Conservation (phyloP, 768 basidiomycete species). For the Chiua virens region DNA sequence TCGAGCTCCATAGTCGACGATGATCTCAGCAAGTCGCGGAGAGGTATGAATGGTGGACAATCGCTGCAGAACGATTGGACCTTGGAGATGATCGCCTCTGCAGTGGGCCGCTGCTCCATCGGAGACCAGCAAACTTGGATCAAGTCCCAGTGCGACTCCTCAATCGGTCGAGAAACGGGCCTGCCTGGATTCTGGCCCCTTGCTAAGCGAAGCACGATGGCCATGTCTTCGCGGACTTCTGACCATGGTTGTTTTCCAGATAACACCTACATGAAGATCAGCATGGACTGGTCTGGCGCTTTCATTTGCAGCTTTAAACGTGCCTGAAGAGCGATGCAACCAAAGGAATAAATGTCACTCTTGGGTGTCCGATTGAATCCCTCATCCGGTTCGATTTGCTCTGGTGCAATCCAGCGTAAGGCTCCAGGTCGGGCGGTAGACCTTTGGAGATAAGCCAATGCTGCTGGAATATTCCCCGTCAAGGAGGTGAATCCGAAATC, state of each 20-base stretch:
- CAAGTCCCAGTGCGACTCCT: constrained; percentile 4
- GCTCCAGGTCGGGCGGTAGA: constrained; percentile 35
- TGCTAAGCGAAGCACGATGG: constrained; percentile 3
- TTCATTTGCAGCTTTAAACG: constrained; percentile 35
- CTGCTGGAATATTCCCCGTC: not conserved
- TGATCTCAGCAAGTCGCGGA: not conserved
- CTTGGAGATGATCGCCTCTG: not conserved
- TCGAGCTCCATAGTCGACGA: not conserved
- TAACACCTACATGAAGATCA: not conserved
- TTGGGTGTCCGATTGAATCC: not conserved
- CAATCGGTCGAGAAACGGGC: not conserved
- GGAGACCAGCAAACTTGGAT: constrained; percentile 7
- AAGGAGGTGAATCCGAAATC: constrained; percentile 39
- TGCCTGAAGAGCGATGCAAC: constrained; percentile 31
- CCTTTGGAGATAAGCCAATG: not conserved
- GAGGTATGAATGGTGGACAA: not conserved
- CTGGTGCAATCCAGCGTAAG: constrained; percentile 44
- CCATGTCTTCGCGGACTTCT: not conserved
- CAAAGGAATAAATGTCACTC: constrained; percentile 17
- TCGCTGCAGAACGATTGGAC: too few relatives aligned
- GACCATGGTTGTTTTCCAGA: constrained; percentile 7
- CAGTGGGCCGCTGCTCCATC: not conserved
- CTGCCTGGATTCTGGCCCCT: constrained; percentile 2
- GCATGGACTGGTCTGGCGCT: constrained; percentile 21
- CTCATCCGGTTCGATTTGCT: constrained; percentile 26